Evolutionary conservation across 2,329 filamentous ascomycete species (phyloP).

Genomic region (Colletotrichum lentis): DNA sequence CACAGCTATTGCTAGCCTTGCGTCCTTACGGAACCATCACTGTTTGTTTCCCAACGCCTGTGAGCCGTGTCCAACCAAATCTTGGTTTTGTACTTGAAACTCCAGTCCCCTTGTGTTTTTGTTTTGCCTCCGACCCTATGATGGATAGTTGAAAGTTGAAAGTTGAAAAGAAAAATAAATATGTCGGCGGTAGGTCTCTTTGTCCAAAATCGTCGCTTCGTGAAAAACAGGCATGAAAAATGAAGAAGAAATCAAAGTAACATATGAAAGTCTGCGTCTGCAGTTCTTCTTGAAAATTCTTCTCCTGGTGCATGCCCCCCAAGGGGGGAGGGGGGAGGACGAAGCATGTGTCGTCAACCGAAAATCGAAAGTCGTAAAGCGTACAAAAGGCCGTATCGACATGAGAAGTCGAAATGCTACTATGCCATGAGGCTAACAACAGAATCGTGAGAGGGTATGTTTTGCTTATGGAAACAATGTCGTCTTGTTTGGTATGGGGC

Average conservation of each 20-base stretch:
- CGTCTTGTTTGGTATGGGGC: conserved; percentile 5
- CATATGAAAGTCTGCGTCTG: conserved; percentile 2
- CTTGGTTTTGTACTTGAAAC: conserved; percentile 30
- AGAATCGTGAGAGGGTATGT: conserved; percentile 11
- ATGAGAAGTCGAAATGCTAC: conserved; percentile 4
- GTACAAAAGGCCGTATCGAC: conserved; percentile 30
- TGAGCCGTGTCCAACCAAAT: conserved; percentile 14
- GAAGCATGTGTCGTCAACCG: conserved; percentile 12
- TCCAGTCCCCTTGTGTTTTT: conserved; percentile 23
- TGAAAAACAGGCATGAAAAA: conserved; percentile 12
- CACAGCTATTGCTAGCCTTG: conserved; percentile 9
- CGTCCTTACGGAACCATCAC: conserved; percentile 20
- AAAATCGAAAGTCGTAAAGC: conserved; percentile 29
- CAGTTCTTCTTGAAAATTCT: conserved; percentile 1
- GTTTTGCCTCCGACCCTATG: conserved; percentile 28
- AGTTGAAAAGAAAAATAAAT: conserved; percentile 12
- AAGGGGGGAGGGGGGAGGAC: not conserved
- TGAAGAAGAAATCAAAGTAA: conserved; percentile 10
- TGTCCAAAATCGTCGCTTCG: conserved; percentile 31
- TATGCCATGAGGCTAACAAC: conserved; percentile 1
- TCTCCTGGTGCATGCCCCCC: conserved; percentile 10
- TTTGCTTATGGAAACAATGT: conserved; percentile 13
- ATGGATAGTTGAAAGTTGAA: conserved; percentile 18
- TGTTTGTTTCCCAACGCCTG: conserved; percentile 29
- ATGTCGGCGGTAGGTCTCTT: conserved; percentile 28